Percentiles rank a stretch among this genome's conserved stretches.
Evolutionary conservation across 2,329 filamentous ascomycete genomes (phyloP).

Genomic region (Verticillium nonalfalfae): DNA sequence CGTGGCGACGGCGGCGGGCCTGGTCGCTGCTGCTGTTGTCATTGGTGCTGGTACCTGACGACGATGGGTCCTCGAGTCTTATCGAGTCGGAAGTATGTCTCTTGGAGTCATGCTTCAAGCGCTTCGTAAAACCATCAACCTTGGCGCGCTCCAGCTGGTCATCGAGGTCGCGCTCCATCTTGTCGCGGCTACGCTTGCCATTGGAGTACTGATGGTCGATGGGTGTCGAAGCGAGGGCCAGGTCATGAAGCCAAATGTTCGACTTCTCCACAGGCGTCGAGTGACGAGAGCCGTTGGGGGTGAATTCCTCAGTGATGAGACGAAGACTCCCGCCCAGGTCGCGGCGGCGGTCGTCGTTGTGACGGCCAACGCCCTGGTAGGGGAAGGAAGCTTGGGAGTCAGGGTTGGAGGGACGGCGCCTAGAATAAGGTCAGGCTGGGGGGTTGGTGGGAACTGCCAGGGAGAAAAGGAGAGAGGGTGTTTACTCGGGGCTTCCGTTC

Average conservation of each 20-base stretch:
- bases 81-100: not conserved
- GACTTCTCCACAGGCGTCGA: not conserved
- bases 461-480: not conserved
- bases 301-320: too few species aligned
- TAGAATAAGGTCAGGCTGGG: not conserved
- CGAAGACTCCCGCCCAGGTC: too few species aligned
- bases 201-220: not conserved
- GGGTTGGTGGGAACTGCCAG: too few species aligned
- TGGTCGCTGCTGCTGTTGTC: not conserved
- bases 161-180: constrained; percentile 7
- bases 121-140: not conserved
- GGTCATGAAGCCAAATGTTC: not conserved
- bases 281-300: not conserved
- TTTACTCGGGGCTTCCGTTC: not conserved
- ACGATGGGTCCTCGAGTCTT: not conserved
- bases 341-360: too few species aligned
- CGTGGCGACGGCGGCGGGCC: not conserved
- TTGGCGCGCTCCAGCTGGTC: constrained; percentile 6
- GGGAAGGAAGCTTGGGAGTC: not conserved
- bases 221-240: not conserved
- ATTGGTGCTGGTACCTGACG: not conserved
- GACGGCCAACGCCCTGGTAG: not conserved
- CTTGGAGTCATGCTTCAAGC: not conserved
- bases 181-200: constrained; percentile 1
- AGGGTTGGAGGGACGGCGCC: not conserved